Evolutionary conservation across 2,329 filamentous ascomycete species (phyloP).

Genomic region (Neoscytalidium dimidiatum): DNA sequence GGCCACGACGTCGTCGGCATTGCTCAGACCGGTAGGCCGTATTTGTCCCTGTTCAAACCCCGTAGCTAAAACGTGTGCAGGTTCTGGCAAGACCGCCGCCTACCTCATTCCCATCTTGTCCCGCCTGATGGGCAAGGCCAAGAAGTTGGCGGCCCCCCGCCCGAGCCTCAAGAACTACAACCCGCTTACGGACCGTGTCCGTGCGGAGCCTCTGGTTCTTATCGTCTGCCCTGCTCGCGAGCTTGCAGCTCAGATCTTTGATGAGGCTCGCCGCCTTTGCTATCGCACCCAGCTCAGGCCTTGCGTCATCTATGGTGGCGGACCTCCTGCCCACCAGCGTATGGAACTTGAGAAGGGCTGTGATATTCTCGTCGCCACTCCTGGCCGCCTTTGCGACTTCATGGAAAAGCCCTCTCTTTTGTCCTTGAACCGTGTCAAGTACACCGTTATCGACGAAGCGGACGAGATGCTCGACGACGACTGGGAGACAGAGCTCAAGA

Average conservation of each 20-base stretch:
- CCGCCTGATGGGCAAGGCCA: constrained; percentile 92
- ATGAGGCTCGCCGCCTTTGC: constrained; percentile 88
- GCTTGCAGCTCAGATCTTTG: constrained; percentile 91
- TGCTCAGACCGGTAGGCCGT: constrained; percentile 80
- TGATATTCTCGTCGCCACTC: constrained; percentile 84
- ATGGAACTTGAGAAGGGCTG: constrained; percentile 79
- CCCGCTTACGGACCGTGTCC: constrained; percentile 53
- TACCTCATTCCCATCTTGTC: constrained; percentile 89
- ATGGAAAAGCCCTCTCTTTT: constrained; percentile 71
- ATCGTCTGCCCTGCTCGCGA: constrained; percentile 87
- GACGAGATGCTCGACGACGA: constrained; percentile 84
- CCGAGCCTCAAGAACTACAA: constrained; percentile 64
- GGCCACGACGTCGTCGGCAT: constrained; percentile 84
- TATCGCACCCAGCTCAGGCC: constrained; percentile 95
- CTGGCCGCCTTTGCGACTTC: constrained; percentile 83
- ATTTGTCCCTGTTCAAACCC: neutral
- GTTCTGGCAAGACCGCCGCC: constrained; percentile 93
- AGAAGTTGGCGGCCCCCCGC: constrained; percentile 77
- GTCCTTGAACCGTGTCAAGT: constrained; percentile 73
- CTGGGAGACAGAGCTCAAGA: constrained; percentile 75
- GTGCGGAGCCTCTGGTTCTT: constrained; percentile 84
- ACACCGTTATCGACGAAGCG: constrained; percentile 85
- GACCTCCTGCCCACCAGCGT: constrained; percentile 68
- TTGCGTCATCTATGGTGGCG: constrained; percentile 85
- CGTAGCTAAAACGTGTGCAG: constrained; percentile 49